Percentiles rank a stretch among this genome's conserved stretches.
Evolutionary conservation across 352 stramenopile species (phyloP).

Genomic region (Peronospora destructor): DNA sequence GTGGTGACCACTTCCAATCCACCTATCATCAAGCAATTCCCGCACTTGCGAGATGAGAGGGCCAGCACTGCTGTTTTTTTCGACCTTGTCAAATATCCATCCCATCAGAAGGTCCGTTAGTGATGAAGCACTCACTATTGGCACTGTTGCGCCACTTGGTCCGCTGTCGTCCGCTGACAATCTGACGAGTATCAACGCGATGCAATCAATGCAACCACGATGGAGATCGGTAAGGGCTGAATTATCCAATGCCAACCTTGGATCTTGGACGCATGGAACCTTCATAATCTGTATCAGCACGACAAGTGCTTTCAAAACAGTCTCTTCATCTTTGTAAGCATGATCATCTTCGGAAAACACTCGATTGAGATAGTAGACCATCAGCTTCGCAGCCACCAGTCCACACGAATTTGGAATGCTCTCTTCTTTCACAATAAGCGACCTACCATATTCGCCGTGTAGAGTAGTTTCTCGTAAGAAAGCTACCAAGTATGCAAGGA

Average conservation of each 20-base stretch:
- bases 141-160: neutral
- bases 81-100: conserved; percentile 33
- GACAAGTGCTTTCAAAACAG: conserved; percentile 21
- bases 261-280: conserved; percentile 25
- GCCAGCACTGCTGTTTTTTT: conserved; percentile 3
- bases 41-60: conserved; percentile 11
- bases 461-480: conserved; percentile 35
- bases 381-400: conserved; percentile 56
- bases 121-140: conserved; percentile 5
- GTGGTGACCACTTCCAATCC: conserved; percentile 5
- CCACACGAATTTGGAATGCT: conserved; percentile 29
- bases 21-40: conserved; percentile 13
- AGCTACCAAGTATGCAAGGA: conserved; percentile 32
- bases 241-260: conserved; percentile 13
- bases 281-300: conserved; percentile 48
- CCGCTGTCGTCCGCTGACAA: conserved; percentile 5
- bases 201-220: conserved; percentile 62
- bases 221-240: conserved; percentile 54
- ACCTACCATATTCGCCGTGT: conserved; percentile 1
- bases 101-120: conserved; percentile 29
- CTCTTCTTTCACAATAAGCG: conserved; percentile 13
- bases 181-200: conserved; percentile 40
- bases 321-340: conserved; percentile 15
- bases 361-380: conserved; percentile 74
- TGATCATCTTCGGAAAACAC: conserved; percentile 41